Evolutionary conservation across 1,139 yeast species (phyloP), one percentile per base, ranked within the genome.

Genomic region (Hemisphaericaspora xylofermentans): DNA sequence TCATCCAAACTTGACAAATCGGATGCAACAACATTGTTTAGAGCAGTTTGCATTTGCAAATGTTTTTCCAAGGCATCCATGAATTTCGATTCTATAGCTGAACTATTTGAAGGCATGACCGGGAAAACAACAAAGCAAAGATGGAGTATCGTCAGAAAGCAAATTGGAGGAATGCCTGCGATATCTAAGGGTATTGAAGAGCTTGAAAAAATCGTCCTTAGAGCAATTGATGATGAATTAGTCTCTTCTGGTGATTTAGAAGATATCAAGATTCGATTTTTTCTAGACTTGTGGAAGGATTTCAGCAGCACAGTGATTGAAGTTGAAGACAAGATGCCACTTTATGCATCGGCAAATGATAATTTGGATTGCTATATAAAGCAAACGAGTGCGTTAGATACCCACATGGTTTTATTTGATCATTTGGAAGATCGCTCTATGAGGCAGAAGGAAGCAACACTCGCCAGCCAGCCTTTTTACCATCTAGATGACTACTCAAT

Each of bases 21-120:
- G n/a, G 83, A 80, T 46, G 63, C 71, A 2, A 74, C 81, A 3
- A 56, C 58, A 6, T 63, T 82, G 38, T 80, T 72, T 53, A 66
- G 85, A 25, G 73, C 82, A 1, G 81, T 84, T 21, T 75, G 84
- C 7, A 80, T 87, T n/a, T 75, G 80, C 16, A 74, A 84, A 47
- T 67, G 87, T 1, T 65, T 76, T 45, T 58, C 67, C 36, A 66
- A 74, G 44, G 68, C 71, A 3, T 60, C 64, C 3, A 80, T 82
- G 31, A 81, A 81, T 46, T 87, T 88, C 78, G 69, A 67, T 0
- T 57, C 68, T 34, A 77, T 86, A n/a, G 68, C 82, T 0, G 52
- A 54, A 0, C 60, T 74, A 4, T 70, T 83, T 46, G 65, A 57
- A 1, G 73, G 62, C 14, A 52, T 63, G 31, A 63, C 56, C 18